These are phyloP conservation scores for Salvia hispanica DNA, from an alignment of 257 asterid genomes.

Conservation along the genomic window DNA sequence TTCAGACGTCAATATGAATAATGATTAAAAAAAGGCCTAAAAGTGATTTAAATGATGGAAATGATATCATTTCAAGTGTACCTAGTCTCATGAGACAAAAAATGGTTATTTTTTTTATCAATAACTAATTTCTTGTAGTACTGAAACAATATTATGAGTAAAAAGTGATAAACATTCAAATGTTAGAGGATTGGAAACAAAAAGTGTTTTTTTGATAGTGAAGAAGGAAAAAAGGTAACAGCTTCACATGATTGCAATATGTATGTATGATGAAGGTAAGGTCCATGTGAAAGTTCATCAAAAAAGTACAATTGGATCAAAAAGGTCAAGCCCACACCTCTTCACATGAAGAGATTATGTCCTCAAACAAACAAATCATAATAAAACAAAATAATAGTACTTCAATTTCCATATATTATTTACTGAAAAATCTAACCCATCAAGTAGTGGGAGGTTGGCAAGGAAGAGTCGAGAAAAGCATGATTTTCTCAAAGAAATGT, in stretches of 20 bases:
- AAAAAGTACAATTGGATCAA: slow-evolving; percentile 30
- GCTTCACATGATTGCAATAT: slow-evolving; percentile 36
- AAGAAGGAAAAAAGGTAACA: slow-evolving; percentile 30
- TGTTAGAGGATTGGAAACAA: slow-evolving; percentile 4
- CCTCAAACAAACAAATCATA: background rate
- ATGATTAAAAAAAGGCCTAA: no score
- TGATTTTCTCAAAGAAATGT: background rate
- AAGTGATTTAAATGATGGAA: no score
- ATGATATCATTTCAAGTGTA: no score
- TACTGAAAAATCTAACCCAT: background rate
- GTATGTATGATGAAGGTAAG: slow-evolving; percentile 29
- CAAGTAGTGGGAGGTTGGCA: slow-evolving; percentile 19
- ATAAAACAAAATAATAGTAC: background rate
- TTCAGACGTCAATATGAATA: no score
- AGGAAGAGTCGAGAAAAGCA: slow-evolving; percentile 25
- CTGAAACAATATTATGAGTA: background rate
- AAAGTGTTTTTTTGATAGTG: slow-evolving; percentile 9
- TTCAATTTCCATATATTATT: background rate
- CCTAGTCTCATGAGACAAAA: no score
- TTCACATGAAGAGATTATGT: slow-evolving; percentile 39
- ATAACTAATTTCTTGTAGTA: background rate
- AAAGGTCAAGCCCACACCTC: slow-evolving; percentile 33
- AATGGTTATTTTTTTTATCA: background rate
- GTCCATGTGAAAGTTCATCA: slow-evolving; percentile 42
- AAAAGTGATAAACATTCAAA: background rate